Evolutionary conservation across 805 yeast species (phyloP), one percentile per base, ranked within the genome.

Genomic region (Zygoascus bituminiphila): DNA sequence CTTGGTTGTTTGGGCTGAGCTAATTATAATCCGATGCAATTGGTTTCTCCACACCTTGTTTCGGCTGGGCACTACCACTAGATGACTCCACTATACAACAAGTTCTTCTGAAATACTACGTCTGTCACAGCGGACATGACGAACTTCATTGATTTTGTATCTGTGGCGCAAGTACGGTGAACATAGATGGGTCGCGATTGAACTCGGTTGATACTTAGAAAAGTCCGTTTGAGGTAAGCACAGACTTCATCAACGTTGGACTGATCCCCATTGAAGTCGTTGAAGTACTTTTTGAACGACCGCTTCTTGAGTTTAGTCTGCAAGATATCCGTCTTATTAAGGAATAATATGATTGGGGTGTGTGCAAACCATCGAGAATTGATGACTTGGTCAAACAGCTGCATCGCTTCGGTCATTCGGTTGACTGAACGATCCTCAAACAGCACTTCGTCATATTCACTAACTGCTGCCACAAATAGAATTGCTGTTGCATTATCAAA

Each of bases 161-260:
- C 98, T 0, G 98, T 93, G 0, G 98, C 98, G 68, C 97, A 88
- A 0, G 98, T 93, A 55, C 88, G 71, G 67, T 88, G 96, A 20
- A 87, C 84, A 62, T 93, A 93, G 26, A 93, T 76, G n/a, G 88
- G 91, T 54, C 81, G 78, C 42, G 78, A 74, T 26, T 79, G 75
- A 2, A 75, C 63, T 52, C 77, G 70, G 62, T 88, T 87, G 51
- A 85, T 63, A 47, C 76, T 70, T 50, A 82, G 60, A 56, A 88
- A 86, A 44, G 78, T 67, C 38, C 70, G 69, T 59, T 85, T 95
- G 61, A 91, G 84, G 61, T 78, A 88, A 54, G 75, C 74, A 19
- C 81, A 62, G 2, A 87, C 91, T 38, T 79, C 82, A 44, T 81
- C 82, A 9, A 73, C 76, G 63, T 83, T 81, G 20, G 72, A 74